Evolutionary conservation across 139 green algal genomes (phyloP).

Genomic region (Raphidocelis subcapitata): DNA sequence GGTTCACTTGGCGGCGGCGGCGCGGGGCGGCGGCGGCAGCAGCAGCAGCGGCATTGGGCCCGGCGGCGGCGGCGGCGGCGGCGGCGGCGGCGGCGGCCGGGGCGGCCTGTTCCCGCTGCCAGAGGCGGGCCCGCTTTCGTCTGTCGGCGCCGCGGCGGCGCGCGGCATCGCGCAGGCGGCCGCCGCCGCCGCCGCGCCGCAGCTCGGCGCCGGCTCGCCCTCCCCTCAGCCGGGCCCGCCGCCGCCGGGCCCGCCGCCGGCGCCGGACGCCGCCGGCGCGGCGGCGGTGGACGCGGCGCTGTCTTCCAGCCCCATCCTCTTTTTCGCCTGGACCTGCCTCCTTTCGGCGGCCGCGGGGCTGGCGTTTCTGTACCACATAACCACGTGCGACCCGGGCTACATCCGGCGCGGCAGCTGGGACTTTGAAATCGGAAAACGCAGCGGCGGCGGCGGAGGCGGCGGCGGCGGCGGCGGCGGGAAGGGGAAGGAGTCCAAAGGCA

Average conservation of each 20-base stretch:
- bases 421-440: slow-evolving; percentile 2
- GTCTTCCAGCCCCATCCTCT: neutral
- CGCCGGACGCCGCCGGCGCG: neutral
- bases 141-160: neutral
- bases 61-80: neutral
- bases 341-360: slow-evolving; percentile 43
- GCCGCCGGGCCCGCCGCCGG: neutral
- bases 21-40: neutral
- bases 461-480: slow-evolving; percentile 6
- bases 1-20: neutral
- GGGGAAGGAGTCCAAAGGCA: neutral
- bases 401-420: slow-evolving; percentile 32
- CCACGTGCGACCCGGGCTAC: slow-evolving; percentile 77
- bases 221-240: neutral
- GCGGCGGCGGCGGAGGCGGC: slow-evolving; percentile 7
- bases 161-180: neutral
- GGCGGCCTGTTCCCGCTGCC: neutral
- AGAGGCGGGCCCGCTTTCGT: neutral
- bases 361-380: slow-evolving; percentile 74
- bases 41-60: neutral
- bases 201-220: neutral
- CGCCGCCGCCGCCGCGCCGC: neutral
- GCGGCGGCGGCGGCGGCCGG: neutral
- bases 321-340: slow-evolving; percentile 16
- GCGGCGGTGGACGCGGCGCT: neutral